phyloP scores from a whole-genome alignment of 2,329 filamentous ascomycete species.

The Akanthomyces dipterigenus region DNA sequence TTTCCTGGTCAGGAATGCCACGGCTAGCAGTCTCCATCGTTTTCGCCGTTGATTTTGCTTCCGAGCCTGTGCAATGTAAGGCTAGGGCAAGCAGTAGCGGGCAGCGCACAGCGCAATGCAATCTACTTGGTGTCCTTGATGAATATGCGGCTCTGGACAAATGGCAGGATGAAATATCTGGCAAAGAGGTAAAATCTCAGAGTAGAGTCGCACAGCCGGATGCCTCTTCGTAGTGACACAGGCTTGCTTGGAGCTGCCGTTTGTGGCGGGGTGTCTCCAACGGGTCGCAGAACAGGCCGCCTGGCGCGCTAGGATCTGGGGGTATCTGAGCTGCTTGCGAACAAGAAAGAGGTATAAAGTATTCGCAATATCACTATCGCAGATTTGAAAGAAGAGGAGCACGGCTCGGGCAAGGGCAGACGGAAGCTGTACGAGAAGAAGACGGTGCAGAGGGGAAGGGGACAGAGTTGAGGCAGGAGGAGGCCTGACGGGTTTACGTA shows the following conservation, averaged over 20 bases:
- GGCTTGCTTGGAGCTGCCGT: neutral
- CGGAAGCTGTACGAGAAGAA: neutral
- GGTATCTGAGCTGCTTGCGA: neutral
- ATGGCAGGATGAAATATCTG: neutral
- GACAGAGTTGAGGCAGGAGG: neutral
- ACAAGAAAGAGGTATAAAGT: neutral
- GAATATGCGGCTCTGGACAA: neutral
- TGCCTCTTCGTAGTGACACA: neutral
- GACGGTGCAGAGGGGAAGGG: conserved; percentile 2
- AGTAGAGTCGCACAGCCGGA: neutral
- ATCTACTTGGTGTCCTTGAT: neutral
- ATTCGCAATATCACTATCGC: neutral
- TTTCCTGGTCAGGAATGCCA: conserved; percentile 70
- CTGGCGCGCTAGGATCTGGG: conserved; percentile 6
- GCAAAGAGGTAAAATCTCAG: neutral
- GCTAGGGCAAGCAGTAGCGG: neutral
- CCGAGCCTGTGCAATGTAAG: neutral
- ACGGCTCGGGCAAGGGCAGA: neutral
- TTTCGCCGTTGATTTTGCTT: neutral
- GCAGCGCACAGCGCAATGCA: neutral
- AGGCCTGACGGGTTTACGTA: conserved; percentile 10
- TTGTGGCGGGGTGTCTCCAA: conserved; percentile 10
- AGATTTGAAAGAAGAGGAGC: neutral
- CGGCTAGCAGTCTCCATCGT: conserved; percentile 38
- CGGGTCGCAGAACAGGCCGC: conserved; percentile 12